Evolutionary conservation across 176 grass and related monocot species (phyloP).

Genomic region (Otatea glauca): DNA sequence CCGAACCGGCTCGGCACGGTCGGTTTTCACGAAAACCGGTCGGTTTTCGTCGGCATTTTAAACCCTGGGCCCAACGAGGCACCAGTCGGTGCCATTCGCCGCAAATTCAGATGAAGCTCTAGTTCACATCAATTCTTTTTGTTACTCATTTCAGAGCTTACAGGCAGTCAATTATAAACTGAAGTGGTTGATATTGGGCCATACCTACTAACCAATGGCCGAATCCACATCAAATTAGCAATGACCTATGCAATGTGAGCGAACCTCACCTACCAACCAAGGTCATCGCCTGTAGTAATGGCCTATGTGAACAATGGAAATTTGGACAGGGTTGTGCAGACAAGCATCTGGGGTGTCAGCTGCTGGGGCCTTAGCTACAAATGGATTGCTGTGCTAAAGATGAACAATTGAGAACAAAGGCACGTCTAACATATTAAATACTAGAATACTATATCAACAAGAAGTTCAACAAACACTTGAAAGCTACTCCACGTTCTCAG

Average conservation of each 20-base stretch:
- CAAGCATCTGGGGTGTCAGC: neutral
- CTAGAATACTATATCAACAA: neutral
- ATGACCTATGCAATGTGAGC: neutral
- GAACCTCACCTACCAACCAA: constrained; percentile 1
- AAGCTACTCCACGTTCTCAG: neutral
- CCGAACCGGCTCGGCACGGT: no score
- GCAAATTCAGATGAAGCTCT: neutral
- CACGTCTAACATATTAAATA: neutral
- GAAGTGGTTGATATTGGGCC: constrained; percentile 1
- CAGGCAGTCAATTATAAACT: neutral
- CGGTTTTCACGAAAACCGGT: no score
- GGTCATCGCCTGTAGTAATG: neutral
- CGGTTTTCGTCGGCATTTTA: no score
- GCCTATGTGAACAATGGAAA: constrained; percentile 8
- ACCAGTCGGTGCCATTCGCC: neutral
- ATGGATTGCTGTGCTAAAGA: neutral
- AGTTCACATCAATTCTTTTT: neutral
- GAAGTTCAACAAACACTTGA: constrained; percentile 22
- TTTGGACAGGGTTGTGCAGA: neutral
- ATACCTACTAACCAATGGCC: neutral
- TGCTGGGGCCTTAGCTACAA: neutral
- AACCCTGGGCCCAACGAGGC: neutral
- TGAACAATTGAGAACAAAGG: neutral
- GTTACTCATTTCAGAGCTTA: constrained; percentile 12
- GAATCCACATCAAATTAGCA: neutral